Base-by-base conservation (phyloP, 2,329 filamentous ascomycete genomes). In the Aspergillus calidoustus region DNA sequence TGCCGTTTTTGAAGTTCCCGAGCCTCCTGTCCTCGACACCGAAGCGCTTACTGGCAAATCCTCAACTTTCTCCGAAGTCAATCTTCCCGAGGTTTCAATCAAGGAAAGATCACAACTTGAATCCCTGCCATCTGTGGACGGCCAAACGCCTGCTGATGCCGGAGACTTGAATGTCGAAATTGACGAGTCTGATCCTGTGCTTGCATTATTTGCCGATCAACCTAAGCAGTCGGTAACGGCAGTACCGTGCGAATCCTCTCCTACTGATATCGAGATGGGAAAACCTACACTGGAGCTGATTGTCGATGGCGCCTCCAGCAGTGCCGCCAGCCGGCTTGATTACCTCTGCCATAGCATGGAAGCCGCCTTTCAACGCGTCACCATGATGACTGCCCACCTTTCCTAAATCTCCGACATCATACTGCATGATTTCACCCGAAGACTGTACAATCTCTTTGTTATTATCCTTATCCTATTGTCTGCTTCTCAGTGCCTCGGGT, bases 11-110 rank as follows among this genome's bases (percentile, higher is more conserved):
- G 87, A 91, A 66, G 84, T 91, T 2, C 89, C 89, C 2, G 85
- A 89, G 67, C 81, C 89, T 28, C 89, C 89, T 5, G 70, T 76
- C 48, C 83, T 93, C 49, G 83, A 86, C 63, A 79, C 85, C 6
- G 82, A 85, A 25, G 73, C 84, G 25, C 82, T 95, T n/a, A 89
- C 89, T 4, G 91, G 90, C 71, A 95, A 95, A 83, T 79, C 83
- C 0, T 85, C 84, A 46, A 84, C 82, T 74, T 81, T 85, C 57
- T 79, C 85, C 8, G 82, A 81, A 57, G 70, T 72, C 43, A 63
- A 66, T 51, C 46, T 76, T 3, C 71, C 74, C 4, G 80, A 83
- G 46, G 11, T 56, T 11, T n/a, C 59, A n/a, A 69, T 77, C 62
- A 87, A 87, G 76, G 72, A 84, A 62, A 74, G 78, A 23, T 83